phyloP scores from a whole-genome alignment of 2,329 filamentous ascomycete genomes.

The Paramyrothecium sp. region DNA sequence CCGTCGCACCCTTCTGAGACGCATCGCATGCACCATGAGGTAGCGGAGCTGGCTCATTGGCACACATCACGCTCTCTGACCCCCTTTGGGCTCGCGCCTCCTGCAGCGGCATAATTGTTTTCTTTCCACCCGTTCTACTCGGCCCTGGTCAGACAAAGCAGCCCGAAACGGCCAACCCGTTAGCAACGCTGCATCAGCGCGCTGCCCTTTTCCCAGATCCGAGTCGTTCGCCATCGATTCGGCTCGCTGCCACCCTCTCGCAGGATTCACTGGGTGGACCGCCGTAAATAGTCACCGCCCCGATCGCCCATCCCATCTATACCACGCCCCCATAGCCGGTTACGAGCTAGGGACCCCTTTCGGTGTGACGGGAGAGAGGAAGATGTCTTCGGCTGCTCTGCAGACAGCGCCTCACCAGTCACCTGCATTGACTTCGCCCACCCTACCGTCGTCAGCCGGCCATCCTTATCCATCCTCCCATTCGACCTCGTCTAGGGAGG shows the following conservation, averaged over 20 bases:
- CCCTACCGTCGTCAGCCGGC: constrained; percentile 46
- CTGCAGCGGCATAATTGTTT: neutral
- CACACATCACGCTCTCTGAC: constrained; percentile 19
- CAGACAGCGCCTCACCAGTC: constrained; percentile 59
- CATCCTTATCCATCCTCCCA: constrained; percentile 52
- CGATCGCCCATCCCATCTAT: neutral
- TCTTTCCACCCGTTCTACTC: constrained; percentile 6
- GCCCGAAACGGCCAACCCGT: neutral
- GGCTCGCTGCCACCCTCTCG: neutral
- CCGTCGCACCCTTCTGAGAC: constrained; percentile 23
- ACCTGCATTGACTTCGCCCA: constrained; percentile 45
- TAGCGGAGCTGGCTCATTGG: constrained; percentile 35
- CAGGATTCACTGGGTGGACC: neutral
- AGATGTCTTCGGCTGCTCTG: constrained; percentile 56
- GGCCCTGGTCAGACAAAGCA: neutral
- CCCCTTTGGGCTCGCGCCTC: neutral
- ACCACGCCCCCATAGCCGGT: constrained; percentile 8
- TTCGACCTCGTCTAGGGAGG: constrained; percentile 52
- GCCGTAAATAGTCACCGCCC: neutral
- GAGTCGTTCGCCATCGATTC: neutral
- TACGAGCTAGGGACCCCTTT: constrained; percentile 16
- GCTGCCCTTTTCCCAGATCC: neutral
- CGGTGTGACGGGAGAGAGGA: constrained; percentile 16
- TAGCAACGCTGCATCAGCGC: neutral
- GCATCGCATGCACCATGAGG: constrained; percentile 40